phyloP scores from a whole-genome alignment of 2,329 filamentous ascomycete genomes.

The Trichoderma aggressivum region DNA sequence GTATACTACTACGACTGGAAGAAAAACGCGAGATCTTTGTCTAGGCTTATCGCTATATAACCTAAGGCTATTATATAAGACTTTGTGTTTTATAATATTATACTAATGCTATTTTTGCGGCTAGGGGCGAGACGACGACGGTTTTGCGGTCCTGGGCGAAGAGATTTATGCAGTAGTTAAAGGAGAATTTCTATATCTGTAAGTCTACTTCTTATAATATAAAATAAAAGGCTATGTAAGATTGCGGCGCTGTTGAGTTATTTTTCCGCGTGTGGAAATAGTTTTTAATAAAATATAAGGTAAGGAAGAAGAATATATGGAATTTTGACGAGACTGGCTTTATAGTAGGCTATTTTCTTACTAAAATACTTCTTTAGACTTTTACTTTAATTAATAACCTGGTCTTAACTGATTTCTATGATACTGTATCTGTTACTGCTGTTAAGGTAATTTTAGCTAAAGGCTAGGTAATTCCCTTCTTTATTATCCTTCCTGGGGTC shows the following conservation, averaged over 20 bases:
- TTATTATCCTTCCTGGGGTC: not conserved
- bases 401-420: not conserved
- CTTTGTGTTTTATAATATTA: not conserved
- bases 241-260: not conserved
- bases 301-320: conserved; percentile 14
- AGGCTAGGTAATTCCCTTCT: too few relatives aligned
- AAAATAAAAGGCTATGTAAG: not conserved
- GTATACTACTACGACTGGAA: not conserved
- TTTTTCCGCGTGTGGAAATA: not conserved
- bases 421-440: not conserved
- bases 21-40: not conserved
- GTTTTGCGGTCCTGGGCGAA: not conserved
- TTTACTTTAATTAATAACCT: not conserved
- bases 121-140: not conserved
- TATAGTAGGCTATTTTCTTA: conserved; percentile 6
- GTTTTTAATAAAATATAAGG: not conserved
- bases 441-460: too few relatives aligned
- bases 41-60: not conserved
- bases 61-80: not conserved
- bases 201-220: not conserved
- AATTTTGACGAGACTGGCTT: conserved; percentile 4
- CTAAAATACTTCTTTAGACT: not conserved
- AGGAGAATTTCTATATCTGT: not conserved
- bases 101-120: not conserved
- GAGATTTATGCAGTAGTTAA: not conserved